A percentile compares a stretch with the other conserved stretches of the same genome.
phyloP scores from a whole-genome alignment of 225 moss, liverwort and hornwort species.

The Neckera pumila region DNA sequence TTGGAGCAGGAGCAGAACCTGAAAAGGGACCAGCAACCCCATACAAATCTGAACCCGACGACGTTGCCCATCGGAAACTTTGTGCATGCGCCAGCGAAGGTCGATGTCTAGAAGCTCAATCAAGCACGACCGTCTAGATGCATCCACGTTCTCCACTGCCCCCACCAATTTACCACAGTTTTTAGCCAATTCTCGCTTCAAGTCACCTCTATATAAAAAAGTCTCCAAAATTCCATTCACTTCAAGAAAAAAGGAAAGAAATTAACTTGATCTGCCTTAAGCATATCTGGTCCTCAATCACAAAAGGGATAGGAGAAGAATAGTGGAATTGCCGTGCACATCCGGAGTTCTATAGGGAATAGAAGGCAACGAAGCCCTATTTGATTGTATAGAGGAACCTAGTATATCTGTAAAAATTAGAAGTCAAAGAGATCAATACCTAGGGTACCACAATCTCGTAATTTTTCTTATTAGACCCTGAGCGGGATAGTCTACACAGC shows the following conservation, averaged over 20 bases:
- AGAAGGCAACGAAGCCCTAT: neutral
- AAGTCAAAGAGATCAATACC: neutral
- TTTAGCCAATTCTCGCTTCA: neutral
- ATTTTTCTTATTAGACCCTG: neutral
- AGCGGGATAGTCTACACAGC: neutral
- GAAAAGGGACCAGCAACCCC: slow-evolving; percentile 82
- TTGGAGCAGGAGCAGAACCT: slow-evolving; percentile 25
- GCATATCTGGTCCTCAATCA: neutral
- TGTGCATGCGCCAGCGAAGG: slow-evolving; percentile 98
- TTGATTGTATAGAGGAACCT: neutral
- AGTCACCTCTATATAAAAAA: neutral
- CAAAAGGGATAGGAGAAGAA: neutral
- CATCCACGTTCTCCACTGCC: slow-evolving; percentile 76
- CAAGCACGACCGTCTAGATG: slow-evolving; percentile 59
- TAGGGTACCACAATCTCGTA: neutral
- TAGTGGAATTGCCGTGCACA: neutral
- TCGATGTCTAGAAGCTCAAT: slow-evolving; percentile 92
- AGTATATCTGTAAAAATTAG: neutral
- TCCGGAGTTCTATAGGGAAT: neutral
- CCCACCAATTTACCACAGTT: neutral
- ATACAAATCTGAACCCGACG: slow-evolving; percentile 95
- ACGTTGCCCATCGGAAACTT: slow-evolving; percentile 93
- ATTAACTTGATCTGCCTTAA: neutral
- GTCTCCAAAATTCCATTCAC: neutral
- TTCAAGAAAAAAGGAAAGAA: neutral